Percentiles rank a stretch among this genome's conserved stretches.
Evolutionary conservation across 179 eudicot species (phyloP).

Genomic region (Corrigiola litoralis): DNA sequence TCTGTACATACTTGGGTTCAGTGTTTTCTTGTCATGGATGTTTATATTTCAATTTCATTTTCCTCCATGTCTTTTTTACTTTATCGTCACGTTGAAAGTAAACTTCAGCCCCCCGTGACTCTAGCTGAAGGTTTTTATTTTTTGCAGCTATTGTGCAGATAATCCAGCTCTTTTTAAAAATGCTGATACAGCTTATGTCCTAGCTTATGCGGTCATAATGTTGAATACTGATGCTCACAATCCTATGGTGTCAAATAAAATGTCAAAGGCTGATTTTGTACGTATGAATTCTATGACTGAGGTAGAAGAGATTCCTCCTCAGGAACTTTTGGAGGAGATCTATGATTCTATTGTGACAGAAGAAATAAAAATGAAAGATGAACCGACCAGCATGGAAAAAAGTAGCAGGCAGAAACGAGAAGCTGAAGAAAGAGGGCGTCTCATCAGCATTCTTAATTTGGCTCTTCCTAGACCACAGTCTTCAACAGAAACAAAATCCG

Average conservation of each 20-base stretch:
- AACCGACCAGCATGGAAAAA: slow-evolving; percentile 40
- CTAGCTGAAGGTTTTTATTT: slow-evolving; percentile 22
- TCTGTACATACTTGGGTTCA: too few species aligned
- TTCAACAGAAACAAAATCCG: slow-evolving; percentile 59
- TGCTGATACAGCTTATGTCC: slow-evolving; percentile 96
- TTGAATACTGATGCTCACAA: slow-evolving; percentile 97
- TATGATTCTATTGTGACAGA: slow-evolving; percentile 91
- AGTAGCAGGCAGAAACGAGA: slow-evolving; percentile 68
- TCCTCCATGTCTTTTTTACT: too few species aligned
- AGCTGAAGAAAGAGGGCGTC: slow-evolving; percentile 77
- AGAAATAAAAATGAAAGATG: slow-evolving; percentile 95
- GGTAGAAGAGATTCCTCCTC: slow-evolving; percentile 82
- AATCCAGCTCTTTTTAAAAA: slow-evolving; percentile 88
- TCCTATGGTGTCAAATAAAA: slow-evolving; percentile 92
- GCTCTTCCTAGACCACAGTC: slow-evolving; percentile 71
- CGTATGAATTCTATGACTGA: slow-evolving; percentile 71
- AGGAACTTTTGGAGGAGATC: slow-evolving; percentile 81
- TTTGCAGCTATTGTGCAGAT: slow-evolving; percentile 91
- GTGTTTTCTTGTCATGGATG: too few species aligned
- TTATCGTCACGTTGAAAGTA: too few species aligned
- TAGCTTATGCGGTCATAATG: slow-evolving; percentile 99
- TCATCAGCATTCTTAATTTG: slow-evolving; percentile 90
- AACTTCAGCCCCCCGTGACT: too few species aligned
- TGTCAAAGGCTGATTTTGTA: slow-evolving; percentile 91
- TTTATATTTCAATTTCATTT: too few species aligned